Evolutionary conservation across 2,329 filamentous ascomycete species (phyloP).

Genomic region (Hymenoscyphus salicellus): DNA sequence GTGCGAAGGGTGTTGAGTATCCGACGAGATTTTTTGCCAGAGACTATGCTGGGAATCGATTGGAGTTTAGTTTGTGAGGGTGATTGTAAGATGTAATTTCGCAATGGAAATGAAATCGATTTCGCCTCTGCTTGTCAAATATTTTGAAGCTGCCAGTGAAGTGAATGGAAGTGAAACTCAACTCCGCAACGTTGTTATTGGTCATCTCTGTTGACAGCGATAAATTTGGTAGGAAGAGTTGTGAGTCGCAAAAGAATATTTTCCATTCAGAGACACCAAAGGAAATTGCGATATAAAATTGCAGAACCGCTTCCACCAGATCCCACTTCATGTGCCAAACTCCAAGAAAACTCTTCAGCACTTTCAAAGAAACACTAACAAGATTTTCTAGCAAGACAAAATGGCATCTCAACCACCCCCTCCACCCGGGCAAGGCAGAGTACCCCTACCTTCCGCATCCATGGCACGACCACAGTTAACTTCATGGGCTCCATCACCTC

Average conservation of each 20-base stretch:
- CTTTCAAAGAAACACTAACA: background rate
- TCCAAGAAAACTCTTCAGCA: background rate
- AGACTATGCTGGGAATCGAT: conserved; percentile 53
- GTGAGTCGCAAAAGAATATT: background rate
- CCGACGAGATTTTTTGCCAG: conserved; percentile 61
- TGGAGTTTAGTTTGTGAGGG: conserved; percentile 48
- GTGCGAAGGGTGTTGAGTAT: conserved; percentile 55
- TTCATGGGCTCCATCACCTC: background rate
- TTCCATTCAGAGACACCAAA: background rate
- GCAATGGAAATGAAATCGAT: background rate
- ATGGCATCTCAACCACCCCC: background rate
- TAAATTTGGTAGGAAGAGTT: background rate
- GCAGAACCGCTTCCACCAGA: background rate
- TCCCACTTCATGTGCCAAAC: background rate
- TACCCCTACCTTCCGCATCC: background rate
- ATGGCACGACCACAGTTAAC: background rate
- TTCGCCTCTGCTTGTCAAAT: background rate
- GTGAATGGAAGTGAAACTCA: background rate
- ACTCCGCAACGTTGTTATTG: background rate
- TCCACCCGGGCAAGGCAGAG: background rate
- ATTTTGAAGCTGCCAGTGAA: background rate
- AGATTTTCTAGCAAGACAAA: background rate
- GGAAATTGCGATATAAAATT: background rate
- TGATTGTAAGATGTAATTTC: conserved; percentile 26
- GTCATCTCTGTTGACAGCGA: background rate